These are phyloP conservation scores for Penstemon davidsonii DNA, from an alignment of 257 asterid genomes.

Conservation along the genomic window DNA sequence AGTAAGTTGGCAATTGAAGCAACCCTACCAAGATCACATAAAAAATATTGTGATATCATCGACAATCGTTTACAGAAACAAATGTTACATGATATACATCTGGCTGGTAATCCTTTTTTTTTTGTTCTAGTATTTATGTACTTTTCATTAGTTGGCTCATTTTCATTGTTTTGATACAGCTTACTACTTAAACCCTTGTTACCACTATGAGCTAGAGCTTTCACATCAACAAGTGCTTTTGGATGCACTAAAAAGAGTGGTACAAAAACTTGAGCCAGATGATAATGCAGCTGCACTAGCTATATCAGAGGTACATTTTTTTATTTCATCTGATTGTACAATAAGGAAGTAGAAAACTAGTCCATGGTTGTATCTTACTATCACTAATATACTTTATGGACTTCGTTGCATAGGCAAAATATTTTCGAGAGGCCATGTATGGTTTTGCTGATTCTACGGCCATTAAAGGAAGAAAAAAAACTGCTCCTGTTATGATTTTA, in stretches of 20 bases:
- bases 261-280: neutral
- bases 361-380: too few species aligned
- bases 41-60: neutral
- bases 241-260: neutral
- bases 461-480: constrained; percentile 6
- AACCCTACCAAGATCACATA: neutral
- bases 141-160: too few species aligned
- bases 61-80: neutral
- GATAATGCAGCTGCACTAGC: neutral
- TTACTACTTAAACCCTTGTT: neutral
- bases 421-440: constrained; percentile 5
- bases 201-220: neutral
- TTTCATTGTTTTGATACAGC: neutral
- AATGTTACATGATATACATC: constrained; percentile 3
- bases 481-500: neutral
- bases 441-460: neutral
- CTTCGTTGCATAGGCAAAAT: neutral
- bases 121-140: too few species aligned
- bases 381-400: too few species aligned
- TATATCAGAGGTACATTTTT: neutral
- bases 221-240: neutral
- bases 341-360: too few species aligned
- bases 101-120: neutral
- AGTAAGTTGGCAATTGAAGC: neutral
- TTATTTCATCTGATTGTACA: too few species aligned